phyloP scores from a whole-genome alignment of 1,284 basidiomycete genomes.

The Trichosporon ovoides region DNA sequence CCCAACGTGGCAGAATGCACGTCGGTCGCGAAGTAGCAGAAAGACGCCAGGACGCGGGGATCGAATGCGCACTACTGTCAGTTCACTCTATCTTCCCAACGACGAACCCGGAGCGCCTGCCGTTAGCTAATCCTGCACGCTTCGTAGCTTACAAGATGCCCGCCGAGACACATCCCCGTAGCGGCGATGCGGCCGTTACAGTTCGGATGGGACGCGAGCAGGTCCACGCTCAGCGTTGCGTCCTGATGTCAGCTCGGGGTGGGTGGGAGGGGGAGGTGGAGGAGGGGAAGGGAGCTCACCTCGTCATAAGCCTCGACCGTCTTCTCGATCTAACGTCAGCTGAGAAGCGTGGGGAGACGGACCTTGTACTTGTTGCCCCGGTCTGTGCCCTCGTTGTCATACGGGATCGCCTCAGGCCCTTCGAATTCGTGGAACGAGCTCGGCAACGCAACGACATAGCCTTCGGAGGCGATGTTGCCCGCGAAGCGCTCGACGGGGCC shows the following conservation, averaged over 20 bases:
- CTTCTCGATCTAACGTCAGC: conserved; percentile 65
- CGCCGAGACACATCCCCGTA: conserved; percentile 52
- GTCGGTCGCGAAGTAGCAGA: conserved; percentile 92
- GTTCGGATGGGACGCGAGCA: conserved; percentile 65
- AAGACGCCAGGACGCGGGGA: conserved; percentile 68
- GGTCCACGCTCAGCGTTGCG: conserved; percentile 66
- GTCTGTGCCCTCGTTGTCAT: conserved; percentile 83
- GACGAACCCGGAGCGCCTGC: conserved; percentile 56
- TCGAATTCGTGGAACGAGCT: conserved; percentile 77
- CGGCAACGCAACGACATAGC: conserved; percentile 44
- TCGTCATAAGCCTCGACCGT: conserved; percentile 76
- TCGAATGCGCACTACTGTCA: conserved; percentile 70
- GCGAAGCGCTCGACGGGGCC: conserved; percentile 58
- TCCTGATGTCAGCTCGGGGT: conserved; percentile 63
- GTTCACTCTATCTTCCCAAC: not conserved
- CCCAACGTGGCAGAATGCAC: conserved; percentile 78
- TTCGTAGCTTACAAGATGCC: conserved; percentile 51
- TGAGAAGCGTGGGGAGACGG: not conserved
- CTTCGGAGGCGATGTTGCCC: conserved; percentile 84
- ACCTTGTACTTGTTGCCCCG: conserved; percentile 84
- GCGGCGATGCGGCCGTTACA: conserved; percentile 81
- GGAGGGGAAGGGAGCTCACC: conserved; percentile 50
- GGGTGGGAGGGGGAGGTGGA: too few relatives aligned
- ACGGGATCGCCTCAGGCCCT: conserved; percentile 76
- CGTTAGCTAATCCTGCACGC: not conserved